Base-by-base conservation (phyloP, 768 basidiomycete species). In the Lentinula guzmanii region DNA sequence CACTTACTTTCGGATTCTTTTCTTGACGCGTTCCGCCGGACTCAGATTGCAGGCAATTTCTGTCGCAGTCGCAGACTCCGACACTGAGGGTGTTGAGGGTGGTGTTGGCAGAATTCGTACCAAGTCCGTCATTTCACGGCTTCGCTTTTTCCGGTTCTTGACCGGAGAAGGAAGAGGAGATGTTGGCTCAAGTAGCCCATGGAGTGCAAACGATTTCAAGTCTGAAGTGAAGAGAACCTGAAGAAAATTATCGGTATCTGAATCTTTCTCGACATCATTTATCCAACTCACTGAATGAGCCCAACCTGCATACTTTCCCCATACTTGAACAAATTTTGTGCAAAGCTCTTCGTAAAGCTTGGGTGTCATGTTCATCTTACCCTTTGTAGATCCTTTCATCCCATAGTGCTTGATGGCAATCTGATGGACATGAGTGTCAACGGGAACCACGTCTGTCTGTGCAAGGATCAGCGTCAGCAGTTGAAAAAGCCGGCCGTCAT, bases 351-450 rank as follows among this genome's bases (percentile, higher is more conserved):
- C 84, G 67, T 95, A 94, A 16, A 95, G 69, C 64, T 83, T 87
- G 0, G 90, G 86, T 0, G 86, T 87, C 86, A 95, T 90, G 37
- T 73, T 75, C 2, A 77, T 69, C 68, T 89, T 89, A 9, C 73
- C 73, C 50, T 75, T 76, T 34, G 70, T 68, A 0, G 75, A 67
- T 5, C 79, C 76, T 65, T 82, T 84, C 10, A 92, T 67, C 1
- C 87, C 87, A 66, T 93, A 92, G 67, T 91, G 77, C 69, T 90
- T 93, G 24, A 80, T 74, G 8, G 92, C 91, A 58, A 98, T 95
- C 69, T 96, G 93, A 64, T 90, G 79, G 33, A 99, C 91, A 70
- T 99, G 97, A 0, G 95, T 97, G 70, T 99, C 97, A 57, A 99
- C 91, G 3, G 97, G 97, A 8, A 98, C 83, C 15, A 95, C 87